Conservation (phyloP, 495 filamentous ascomycete species). For the Penicillium daleae region DNA sequence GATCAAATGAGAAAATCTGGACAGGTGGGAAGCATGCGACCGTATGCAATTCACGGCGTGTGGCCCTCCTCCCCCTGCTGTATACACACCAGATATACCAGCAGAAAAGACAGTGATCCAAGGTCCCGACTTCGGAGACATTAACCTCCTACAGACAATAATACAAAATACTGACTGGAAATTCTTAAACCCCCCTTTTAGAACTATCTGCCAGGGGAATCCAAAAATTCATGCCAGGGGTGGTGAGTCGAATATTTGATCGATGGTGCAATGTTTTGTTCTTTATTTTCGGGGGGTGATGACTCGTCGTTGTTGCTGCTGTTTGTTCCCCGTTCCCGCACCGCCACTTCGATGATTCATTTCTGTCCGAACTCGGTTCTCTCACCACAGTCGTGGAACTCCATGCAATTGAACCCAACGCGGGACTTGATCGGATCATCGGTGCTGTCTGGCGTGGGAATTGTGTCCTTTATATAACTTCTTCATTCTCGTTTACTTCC, state of each 20-base stretch:
- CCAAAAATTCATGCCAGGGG: constrained; percentile 27
- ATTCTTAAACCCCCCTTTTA: constrained; percentile 5
- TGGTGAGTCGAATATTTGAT: constrained; percentile 37
- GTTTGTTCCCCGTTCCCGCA: constrained; percentile 24
- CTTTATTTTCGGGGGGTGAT: constrained; percentile 4
- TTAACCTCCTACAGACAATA: background rate
- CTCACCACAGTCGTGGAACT: background rate
- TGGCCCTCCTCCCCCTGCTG: background rate
- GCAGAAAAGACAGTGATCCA: background rate
- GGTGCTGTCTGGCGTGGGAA: constrained; percentile 9
- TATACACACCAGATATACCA: background rate
- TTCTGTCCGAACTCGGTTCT: constrained; percentile 11
- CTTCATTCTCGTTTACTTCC: background rate
- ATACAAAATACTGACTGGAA: background rate
- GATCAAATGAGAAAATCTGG: background rate
- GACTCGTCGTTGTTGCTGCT: constrained; percentile 2
- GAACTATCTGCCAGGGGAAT: constrained; percentile 26
- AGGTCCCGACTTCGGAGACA: background rate
- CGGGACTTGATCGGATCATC: background rate
- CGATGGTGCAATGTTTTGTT: constrained; percentile 35
- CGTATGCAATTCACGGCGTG: constrained; percentile 7
- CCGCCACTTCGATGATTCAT: constrained; percentile 32
- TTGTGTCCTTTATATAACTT: background rate
- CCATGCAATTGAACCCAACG: constrained; percentile 4
- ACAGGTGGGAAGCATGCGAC: constrained; percentile 17